A percentile compares a stretch with the other conserved stretches of the same genome.
Conservation (phyloP, 2,329 filamentous ascomycete species). For the Pestalotiopsis fici region DNA sequence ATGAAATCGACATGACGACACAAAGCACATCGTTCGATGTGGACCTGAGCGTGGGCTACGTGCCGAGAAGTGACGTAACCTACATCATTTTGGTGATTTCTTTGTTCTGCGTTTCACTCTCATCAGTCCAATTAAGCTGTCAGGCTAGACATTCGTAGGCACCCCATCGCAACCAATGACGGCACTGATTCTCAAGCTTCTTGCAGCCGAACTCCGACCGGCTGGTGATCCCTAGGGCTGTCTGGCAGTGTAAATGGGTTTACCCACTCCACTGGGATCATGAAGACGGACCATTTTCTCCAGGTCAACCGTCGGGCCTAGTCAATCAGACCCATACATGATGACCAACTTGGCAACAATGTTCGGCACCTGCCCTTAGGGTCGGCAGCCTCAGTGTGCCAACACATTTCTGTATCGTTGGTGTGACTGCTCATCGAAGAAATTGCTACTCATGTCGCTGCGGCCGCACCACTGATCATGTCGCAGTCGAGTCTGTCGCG, state of each 20-base stretch:
- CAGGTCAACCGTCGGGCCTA: not conserved
- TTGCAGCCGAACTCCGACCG: not conserved
- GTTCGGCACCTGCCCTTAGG: not conserved
- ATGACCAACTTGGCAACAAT: too few species aligned
- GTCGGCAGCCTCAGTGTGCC: too few species aligned
- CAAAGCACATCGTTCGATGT: not conserved
- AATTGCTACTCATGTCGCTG: not conserved
- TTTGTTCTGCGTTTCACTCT: not conserved
- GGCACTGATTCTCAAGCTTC: not conserved
- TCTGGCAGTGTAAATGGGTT: not conserved
- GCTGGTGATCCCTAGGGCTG: not conserved
- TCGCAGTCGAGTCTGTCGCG: not conserved
- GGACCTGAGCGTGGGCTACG: not conserved
- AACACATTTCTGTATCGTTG: not conserved
- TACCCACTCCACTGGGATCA: not conserved
- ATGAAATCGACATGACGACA: not conserved
- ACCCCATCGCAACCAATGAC: not conserved
- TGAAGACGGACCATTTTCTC: not conserved
- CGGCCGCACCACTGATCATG: not conserved
- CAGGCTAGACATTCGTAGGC: not conserved
- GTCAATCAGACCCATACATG: too few species aligned
- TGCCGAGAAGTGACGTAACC: not conserved
- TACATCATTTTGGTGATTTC: not conserved
- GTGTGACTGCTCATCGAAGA: not conserved
- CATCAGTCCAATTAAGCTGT: not conserved